phyloP scores from a whole-genome alignment of 352 stramenopile genomes.

The Phytophthora cactorum region DNA sequence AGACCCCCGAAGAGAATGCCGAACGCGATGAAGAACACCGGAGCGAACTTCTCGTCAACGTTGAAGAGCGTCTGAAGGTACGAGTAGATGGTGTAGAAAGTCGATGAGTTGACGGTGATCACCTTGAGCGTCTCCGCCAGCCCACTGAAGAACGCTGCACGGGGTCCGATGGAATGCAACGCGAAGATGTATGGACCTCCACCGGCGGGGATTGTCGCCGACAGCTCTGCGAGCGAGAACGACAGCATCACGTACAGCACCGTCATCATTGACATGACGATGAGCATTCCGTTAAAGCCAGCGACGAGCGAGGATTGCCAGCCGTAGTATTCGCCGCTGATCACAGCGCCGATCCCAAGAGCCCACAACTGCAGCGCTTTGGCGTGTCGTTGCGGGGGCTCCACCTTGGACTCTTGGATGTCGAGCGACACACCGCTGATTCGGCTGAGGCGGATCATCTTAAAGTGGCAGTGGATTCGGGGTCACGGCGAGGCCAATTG shows the following conservation, averaged over 20 bases:
- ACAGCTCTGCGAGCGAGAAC: conserved; percentile 74
- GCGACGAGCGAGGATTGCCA: conserved; percentile 65
- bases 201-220: conserved; percentile 53
- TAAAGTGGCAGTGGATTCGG: conserved; percentile 3
- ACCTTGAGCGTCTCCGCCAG: conserved; percentile 67
- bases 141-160: conserved; percentile 38
- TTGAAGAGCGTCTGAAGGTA: conserved; percentile 56
- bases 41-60: conserved; percentile 39
- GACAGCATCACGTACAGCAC: conserved; percentile 67
- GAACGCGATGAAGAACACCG: conserved; percentile 56
- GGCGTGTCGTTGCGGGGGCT: conserved; percentile 45
- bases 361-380: conserved; percentile 66
- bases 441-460: conserved; percentile 30
- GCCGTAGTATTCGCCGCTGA: conserved; percentile 60
- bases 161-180: conserved; percentile 53
- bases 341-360: conserved; percentile 48
- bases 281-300: conserved; percentile 62
- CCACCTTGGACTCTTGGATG: conserved; percentile 26
- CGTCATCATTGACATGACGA: conserved; percentile 60
- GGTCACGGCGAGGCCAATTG: conserved; percentile 18
- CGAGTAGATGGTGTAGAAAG: conserved; percentile 47
- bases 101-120: conserved; percentile 57
- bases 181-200: conserved; percentile 72
- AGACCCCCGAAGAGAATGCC: conserved; percentile 59
- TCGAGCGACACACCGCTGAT: conserved; percentile 32